Evolutionary conservation across 78 protist species (phyloP).

Genomic region (Guillardia theta): DNA sequence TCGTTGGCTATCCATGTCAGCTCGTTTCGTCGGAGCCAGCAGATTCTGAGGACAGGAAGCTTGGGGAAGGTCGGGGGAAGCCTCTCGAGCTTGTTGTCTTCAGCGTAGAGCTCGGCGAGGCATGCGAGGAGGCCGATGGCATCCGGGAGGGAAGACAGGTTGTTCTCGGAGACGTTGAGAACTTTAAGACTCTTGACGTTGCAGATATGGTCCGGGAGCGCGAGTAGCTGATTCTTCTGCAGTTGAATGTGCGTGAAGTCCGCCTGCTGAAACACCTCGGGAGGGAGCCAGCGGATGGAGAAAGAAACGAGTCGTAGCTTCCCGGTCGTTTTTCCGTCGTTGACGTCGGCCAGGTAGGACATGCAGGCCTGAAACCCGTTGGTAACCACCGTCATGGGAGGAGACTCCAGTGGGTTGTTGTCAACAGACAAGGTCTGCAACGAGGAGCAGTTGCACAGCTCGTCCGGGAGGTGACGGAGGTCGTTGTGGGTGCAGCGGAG

Average conservation of each 20-base stretch:
- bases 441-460: neutral
- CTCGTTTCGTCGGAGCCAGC: neutral
- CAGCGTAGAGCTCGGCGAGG: neutral
- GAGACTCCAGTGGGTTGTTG: neutral
- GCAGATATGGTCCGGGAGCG: slow-evolving; percentile 3
- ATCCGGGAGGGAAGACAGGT: neutral
- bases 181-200: neutral
- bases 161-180: neutral
- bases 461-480: neutral
- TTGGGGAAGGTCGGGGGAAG: neutral
- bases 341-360: neutral
- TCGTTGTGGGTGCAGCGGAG: neutral
- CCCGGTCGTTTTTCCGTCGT: no score
- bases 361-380: neutral
- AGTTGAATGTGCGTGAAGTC: neutral
- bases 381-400: neutral
- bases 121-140: neutral
- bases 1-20: slow-evolving; percentile 11
- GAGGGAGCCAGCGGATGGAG: neutral
- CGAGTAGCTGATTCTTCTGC: neutral
- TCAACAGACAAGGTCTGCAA: neutral
- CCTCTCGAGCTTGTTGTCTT: slow-evolving; percentile 16
- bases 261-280: neutral
- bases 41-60: neutral
- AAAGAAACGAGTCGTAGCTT: neutral